Evolutionary conservation across 2,329 filamentous ascomycete species (phyloP), one percentile per base, ranked within the genome.

Genomic region (Blastomyces parvus): DNA sequence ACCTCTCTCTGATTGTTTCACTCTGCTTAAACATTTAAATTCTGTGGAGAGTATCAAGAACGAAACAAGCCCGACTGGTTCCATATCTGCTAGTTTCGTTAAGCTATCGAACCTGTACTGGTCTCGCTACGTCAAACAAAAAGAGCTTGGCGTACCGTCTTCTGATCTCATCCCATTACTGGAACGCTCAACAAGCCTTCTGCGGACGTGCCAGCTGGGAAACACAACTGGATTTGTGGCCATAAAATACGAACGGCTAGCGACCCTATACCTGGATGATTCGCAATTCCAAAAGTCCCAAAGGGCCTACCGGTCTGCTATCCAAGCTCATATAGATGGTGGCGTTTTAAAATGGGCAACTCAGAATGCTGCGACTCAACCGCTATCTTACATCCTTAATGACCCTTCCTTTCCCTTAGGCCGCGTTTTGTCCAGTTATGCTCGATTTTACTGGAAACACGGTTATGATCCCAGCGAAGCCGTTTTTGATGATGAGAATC

Each of bases 61-160:
- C 6, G 25, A 27, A 56, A 27, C 30, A 33, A 22, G 22, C 8
- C 25, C 42, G 4, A 6, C 30, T 36, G 68, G 74, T 30, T 69
- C 63, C 25, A 67, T 69, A 55, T 71, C 71, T 1, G 64, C 68
- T 62, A 69, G 69, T 13, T 68, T 76, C 62, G 72, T 77, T 19
- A 77, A 75, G 36, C 62, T 81, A 52, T 81, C 79, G 0, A 80
- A 80, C 64, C 65, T 78, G 4, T 79, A 77, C 64, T 81, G 79
- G 79, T 76, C 76, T 56, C 74, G 77, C 11, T 81, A 80, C 62
- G 69, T 78, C 27, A 75, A 78, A 62, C 74, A 76, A 57, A 77
- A 76, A 59, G 74, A 78, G 63, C 63, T 69, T 44, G 72, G 73
- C 0, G 72, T 72, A 63, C 66, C 69, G 2, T 68, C 71, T 62